Evolutionary conservation across 192 early-diverging fungal genomes (phyloP).

Genomic region (Coemansia erecta): DNA sequence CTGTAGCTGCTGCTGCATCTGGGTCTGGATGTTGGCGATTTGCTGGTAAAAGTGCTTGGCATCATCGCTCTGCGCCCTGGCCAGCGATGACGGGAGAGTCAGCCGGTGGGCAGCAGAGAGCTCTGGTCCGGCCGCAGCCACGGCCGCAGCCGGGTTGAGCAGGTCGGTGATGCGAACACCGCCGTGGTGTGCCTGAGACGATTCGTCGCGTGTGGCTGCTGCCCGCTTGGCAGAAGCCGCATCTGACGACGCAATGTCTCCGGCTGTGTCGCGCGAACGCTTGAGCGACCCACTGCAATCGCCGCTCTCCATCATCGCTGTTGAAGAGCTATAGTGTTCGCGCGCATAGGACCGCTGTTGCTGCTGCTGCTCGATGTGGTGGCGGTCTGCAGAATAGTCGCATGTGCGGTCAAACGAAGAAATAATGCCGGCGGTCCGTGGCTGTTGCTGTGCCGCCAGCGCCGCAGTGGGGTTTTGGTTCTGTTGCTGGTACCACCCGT

Average conservation of each 20-base stretch:
- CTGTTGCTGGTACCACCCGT: conserved; percentile 46
- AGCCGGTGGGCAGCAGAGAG: conserved; percentile 30
- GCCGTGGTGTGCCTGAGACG: not conserved
- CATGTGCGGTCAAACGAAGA: conserved; percentile 1
- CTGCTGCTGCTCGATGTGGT: conserved; percentile 7
- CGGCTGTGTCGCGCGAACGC: not conserved
- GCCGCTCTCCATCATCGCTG: not conserved
- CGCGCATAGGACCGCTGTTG: conserved; percentile 8
- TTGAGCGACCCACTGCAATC: conserved; percentile 11
- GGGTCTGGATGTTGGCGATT: conserved; percentile 31
- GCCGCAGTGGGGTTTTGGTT: conserved; percentile 2
- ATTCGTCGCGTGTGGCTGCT: conserved; percentile 2
- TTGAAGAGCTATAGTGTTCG: no score
- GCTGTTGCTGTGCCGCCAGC: not conserved
- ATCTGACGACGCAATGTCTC: not conserved
- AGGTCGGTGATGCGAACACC: conserved; percentile 52
- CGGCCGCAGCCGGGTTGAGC: conserved; percentile 36
- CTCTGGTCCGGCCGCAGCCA: conserved; percentile 8
- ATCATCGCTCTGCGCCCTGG: conserved; percentile 39
- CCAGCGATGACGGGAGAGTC: conserved; percentile 36
- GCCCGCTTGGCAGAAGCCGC: not conserved
- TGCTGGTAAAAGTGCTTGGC: conserved; percentile 40
- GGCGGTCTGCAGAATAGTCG: conserved; percentile 1
- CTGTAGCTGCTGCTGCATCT: conserved; percentile 18
- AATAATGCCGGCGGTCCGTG: not conserved